Evolutionary conservation across 495 filamentous ascomycete species (phyloP).

Genomic region (Aspergillus wentii): DNA sequence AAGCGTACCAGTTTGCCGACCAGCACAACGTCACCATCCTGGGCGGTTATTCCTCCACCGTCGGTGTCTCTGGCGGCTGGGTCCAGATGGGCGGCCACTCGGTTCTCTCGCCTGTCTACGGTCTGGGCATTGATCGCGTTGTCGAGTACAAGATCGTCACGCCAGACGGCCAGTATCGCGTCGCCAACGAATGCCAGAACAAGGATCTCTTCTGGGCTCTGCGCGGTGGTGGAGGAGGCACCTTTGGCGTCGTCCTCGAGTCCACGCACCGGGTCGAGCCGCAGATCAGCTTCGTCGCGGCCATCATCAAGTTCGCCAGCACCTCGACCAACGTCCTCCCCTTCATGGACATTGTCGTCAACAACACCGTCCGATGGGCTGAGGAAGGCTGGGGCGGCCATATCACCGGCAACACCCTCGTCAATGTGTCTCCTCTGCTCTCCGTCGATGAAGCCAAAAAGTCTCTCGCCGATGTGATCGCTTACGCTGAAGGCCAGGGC

Average conservation of each 20-base stretch:
- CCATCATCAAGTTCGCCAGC: conserved; percentile 29
- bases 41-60: conserved; percentile 17
- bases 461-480: conserved; percentile 21
- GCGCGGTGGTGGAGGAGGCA: conserved; percentile 52
- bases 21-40: conserved; percentile 19
- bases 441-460: conserved; percentile 21
- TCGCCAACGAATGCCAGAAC: conserved; percentile 36
- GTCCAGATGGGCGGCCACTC: conserved; percentile 38
- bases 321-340: conserved; percentile 18
- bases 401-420: conserved; percentile 27
- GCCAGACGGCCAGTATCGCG: conserved; percentile 35
- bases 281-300: conserved; percentile 21
- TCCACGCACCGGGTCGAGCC: conserved; percentile 35
- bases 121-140: conserved; percentile 45
- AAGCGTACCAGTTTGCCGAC: conserved; percentile 36
- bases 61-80: conserved; percentile 38
- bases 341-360: conserved; percentile 33
- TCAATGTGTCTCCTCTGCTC: conserved; percentile 34
- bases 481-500: conserved; percentile 23
- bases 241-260: conserved; percentile 47
- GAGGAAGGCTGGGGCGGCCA: conserved; percentile 46
- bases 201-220: conserved; percentile 48
- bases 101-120: conserved; percentile 32
- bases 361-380: conserved; percentile 37
- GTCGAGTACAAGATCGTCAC: conserved; percentile 40